Base-by-base conservation (phyloP, 2,329 filamentous ascomycete genomes). In the Aspergillus thermomutatus region DNA sequence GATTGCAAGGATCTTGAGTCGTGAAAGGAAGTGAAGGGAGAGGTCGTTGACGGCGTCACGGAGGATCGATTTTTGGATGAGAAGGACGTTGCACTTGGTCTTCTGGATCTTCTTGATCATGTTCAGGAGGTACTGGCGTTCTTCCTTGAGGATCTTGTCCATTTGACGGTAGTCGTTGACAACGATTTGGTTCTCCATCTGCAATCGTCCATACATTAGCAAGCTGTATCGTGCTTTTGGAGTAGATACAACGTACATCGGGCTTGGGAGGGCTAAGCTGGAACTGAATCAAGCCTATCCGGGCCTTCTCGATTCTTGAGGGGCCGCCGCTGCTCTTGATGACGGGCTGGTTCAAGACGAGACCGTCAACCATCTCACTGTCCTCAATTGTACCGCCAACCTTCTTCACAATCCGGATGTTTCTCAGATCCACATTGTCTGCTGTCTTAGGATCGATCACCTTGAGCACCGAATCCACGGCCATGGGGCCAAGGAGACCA, bases 71-170 rank as follows among this genome's bases (percentile, higher is more conserved):
- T 99, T 99, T 73, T 99, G 94, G 67, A 99, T 97, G 65, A 99
- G 83, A 47, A 97, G 87, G 46, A 99, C 94, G 70, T 99, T 99
- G 81, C 94, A 99, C 82, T 97, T 99, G 66, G 94, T 92, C 84
- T 97, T 99, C 81, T 97, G 97, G 78, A 99, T 99, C 84, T 97
- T 99, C 86, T 99, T 97, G 73, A 95, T 92, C 86, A 99, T 90
- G 82, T 97, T 97, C 57, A 99, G 85, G 63, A 99, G 86, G 78
- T 99, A 99, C 66, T 94, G 90, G 66, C 94, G 91, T 82, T 99
- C 94, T 80, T 99, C 94, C 80, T 99, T 99, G 67, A 99, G 85
- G 65, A 99, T 99, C 84, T 97, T 99, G 82, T 99, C 94, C 94
- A 99, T 99, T 76, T 99, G 94, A 72, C 94, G 86, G 83, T 99